Conservation (phyloP, 495 filamentous ascomycete species). For the Opeltia flavorubescens region DNA sequence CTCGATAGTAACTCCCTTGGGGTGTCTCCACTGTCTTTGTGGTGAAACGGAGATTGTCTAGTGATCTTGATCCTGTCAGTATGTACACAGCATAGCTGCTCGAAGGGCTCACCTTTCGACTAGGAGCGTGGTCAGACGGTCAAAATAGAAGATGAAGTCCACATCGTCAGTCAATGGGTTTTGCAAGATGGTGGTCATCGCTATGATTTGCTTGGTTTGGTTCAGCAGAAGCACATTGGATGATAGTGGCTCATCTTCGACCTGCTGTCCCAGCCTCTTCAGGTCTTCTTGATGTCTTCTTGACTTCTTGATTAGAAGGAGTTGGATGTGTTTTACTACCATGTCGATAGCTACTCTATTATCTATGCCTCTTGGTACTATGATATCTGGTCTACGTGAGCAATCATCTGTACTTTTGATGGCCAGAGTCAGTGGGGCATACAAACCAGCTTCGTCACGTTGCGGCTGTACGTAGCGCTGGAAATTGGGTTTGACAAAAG, state of each 20-base stretch:
- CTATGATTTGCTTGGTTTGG: slow-evolving; percentile 62
- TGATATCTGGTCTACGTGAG: slow-evolving; percentile 49
- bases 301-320: slow-evolving; percentile 74
- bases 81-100: neutral
- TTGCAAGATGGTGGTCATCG: slow-evolving; percentile 84
- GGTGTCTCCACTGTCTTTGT: slow-evolving; percentile 53
- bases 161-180: slow-evolving; percentile 65
- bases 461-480: slow-evolving; percentile 84
- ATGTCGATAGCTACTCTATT: slow-evolving; percentile 92
- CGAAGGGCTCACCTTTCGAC: slow-evolving; percentile 52
- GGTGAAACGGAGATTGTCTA: slow-evolving; percentile 56
- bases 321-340: slow-evolving; percentile 79
- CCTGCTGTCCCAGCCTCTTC: slow-evolving; percentile 51
- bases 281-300: slow-evolving; percentile 65
- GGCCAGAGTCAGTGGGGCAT: slow-evolving; percentile 1
- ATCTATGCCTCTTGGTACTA: slow-evolving; percentile 86
- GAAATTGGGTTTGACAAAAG: slow-evolving; percentile 91
- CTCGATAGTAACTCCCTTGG: slow-evolving; percentile 47
- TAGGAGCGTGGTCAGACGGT: slow-evolving; percentile 68
- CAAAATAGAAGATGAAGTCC: slow-evolving; percentile 95
- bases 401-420: too few species aligned
- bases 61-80: slow-evolving; percentile 34
- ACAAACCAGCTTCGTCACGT: slow-evolving; percentile 55
- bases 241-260: slow-evolving; percentile 56
- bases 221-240: slow-evolving; percentile 55